phyloP scores from a whole-genome alignment of 306 rosid genomes.

The Lathyrus oleraceus region DNA sequence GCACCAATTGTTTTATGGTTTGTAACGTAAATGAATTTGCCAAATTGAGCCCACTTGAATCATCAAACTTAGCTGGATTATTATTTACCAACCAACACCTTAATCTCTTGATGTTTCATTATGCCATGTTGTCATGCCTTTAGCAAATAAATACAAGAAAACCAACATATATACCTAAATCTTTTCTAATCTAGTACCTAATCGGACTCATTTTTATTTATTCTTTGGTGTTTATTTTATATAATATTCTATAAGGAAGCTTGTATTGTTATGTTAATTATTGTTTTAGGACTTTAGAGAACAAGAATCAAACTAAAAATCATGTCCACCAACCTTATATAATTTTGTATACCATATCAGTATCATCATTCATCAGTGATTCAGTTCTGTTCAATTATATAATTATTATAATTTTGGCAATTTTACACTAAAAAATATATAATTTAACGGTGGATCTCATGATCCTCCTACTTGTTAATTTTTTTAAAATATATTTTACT shows the following conservation, averaged over 20 bases:
- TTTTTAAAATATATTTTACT: background rate
- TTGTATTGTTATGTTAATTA: constrained; percentile 18
- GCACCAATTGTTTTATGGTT: constrained; percentile 34
- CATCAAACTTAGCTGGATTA: constrained; percentile 41
- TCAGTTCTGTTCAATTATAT: background rate
- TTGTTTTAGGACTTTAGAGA: constrained; percentile 15
- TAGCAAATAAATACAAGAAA: constrained; percentile 38
- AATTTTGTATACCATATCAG: background rate
- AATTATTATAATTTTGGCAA: background rate
- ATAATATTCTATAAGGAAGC: background rate
- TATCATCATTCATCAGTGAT: constrained; percentile 22
- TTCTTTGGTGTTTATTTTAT: constrained; percentile 1
- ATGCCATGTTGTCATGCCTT: constrained; percentile 21
- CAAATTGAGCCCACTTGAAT: constrained; percentile 33
- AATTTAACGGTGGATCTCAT: background rate
- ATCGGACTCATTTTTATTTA: background rate
- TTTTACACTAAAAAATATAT: background rate
- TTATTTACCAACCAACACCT: constrained; percentile 66
- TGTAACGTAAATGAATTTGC: constrained; percentile 32
- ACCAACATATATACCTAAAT: constrained; percentile 44
- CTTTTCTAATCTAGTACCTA: constrained; percentile 25
- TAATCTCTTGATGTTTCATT: constrained; percentile 41
- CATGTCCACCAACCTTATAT: constrained; percentile 29
- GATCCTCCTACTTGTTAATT: too few relatives aligned
- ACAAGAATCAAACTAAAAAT: background rate